Base-by-base conservation (phyloP, 768 basidiomycete genomes). In the Mycena polygramma region DNA sequence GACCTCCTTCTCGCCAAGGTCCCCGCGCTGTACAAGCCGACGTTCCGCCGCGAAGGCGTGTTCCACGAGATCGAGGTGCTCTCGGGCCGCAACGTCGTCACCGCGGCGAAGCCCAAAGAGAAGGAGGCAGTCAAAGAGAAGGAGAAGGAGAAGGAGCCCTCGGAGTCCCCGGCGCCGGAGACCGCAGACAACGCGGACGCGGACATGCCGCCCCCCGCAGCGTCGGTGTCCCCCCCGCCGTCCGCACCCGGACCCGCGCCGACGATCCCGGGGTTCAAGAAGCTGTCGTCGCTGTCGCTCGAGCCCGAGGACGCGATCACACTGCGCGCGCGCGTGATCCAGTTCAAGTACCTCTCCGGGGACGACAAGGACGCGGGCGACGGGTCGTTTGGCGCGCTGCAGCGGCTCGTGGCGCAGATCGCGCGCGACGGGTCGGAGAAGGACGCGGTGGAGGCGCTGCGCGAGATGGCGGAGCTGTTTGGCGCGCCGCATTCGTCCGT, bases 1-100 rank as follows among this genome's bases (percentile, higher is more conserved):
- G 98, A 99, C 75, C 83, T 99, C 30, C 89, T 99, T 10, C 83
- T 98, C 59, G 85, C 83, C 76, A 99, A 98, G 80, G 86, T 96
- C 52, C 92, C 95, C 11, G 83, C 89, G 15, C 87, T 95, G 60
- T 99, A 98, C 81, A 91, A 90, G 76, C 93, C 95, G 20, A 91
- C 92, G 0, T 96, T 99, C 86, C 90, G 94, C 24, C 88, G 97
- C 36, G 97, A 99, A 81, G 98, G 98, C 11, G 98, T 99, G 36
- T 91, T 98, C 79, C 94, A 98, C 80, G 98, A 99, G 79, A 91
- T 99, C 45, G 96, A 96, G 73, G 79, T 83, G 11, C 82, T 97
- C 36, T 92, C 95, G 9, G 86, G 86, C 15, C 88, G 92, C 58
- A 77, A 86, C 10, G 83, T 97, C 43, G 83, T 87, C 7, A 84